Percentiles rank a stretch among this genome's conserved stretches.
These are phyloP conservation scores for Lentinula edodes DNA, from an alignment of 768 basidiomycete species.

Conservation along the genomic window DNA sequence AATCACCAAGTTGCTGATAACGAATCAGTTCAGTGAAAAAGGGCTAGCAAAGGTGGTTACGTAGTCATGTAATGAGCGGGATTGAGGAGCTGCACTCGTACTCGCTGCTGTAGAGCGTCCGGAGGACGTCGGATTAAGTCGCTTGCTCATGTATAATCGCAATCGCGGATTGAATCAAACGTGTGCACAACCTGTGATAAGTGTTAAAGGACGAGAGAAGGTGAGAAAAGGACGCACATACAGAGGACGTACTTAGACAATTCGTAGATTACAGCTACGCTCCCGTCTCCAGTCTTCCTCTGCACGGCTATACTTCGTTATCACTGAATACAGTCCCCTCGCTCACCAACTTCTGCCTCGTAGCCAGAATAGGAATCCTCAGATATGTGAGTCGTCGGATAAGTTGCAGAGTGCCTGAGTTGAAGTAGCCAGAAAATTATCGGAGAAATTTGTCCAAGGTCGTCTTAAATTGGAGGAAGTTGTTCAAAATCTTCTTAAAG, in stretches of 20 bases:
- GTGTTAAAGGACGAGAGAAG: not conserved
- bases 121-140: not conserved
- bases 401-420: not conserved
- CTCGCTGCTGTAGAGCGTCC: not conserved
- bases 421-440: not conserved
- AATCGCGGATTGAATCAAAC: not conserved
- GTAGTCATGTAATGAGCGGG: conserved; percentile 52
- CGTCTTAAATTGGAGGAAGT: not conserved
- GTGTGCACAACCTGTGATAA: not conserved
- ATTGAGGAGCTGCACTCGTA: not conserved
- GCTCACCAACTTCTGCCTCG: not conserved
- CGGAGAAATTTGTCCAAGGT: not conserved
- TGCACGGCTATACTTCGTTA: not conserved
- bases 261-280: not conserved
- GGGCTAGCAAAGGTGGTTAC: conserved; percentile 28
- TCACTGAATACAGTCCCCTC: no score
- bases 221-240: not conserved
- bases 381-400: not conserved
- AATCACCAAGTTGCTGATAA: conserved; percentile 87
- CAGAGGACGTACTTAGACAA: no score
- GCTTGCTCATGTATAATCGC: not conserved
- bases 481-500: not conserved
- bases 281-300: not conserved
- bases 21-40: not conserved
- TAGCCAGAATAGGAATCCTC: not conserved